Conservation (phyloP, 2,329 filamentous ascomycete species). For the Diaporthe citri region DNA sequence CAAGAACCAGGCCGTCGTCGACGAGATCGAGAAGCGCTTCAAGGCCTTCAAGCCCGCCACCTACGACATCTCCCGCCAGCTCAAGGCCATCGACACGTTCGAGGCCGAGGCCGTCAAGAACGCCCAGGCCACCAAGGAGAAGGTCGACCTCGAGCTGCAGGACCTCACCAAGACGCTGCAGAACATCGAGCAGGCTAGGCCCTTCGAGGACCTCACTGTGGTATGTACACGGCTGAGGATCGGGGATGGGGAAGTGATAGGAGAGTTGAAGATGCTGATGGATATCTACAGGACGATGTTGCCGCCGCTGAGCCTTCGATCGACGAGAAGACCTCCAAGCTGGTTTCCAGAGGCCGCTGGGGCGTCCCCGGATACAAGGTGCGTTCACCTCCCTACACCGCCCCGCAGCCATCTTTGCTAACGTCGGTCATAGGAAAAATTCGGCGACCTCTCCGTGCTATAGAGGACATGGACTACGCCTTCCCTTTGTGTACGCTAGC, state of each 20-base stretch:
- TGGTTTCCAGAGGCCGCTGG: slow-evolving; percentile 99
- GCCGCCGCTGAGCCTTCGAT: slow-evolving; percentile 94
- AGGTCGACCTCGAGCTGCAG: slow-evolving; percentile 94
- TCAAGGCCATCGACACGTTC: slow-evolving; percentile 98
- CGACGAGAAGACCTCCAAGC: slow-evolving; percentile 93
- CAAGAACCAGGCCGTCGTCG: slow-evolving; percentile 95
- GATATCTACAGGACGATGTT: slow-evolving; percentile 82
- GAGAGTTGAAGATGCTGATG: slow-evolving; percentile 45
- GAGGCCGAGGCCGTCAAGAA: slow-evolving; percentile 97
- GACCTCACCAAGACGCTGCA: slow-evolving; percentile 93
- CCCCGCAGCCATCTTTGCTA: slow-evolving; percentile 52
- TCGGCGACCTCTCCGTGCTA: slow-evolving; percentile 94
- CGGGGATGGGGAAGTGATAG: slow-evolving; percentile 36
- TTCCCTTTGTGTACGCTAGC: slow-evolving; percentile 76
- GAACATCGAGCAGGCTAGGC: slow-evolving; percentile 96
- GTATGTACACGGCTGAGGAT: slow-evolving; percentile 69
- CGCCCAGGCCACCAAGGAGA: slow-evolving; percentile 95
- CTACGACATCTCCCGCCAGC: slow-evolving; percentile 92
- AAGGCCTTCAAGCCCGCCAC: slow-evolving; percentile 89
- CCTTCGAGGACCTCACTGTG: slow-evolving; percentile 97
- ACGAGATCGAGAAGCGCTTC: slow-evolving; percentile 98
- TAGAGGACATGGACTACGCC: slow-evolving; percentile 69
- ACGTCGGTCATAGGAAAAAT: slow-evolving; percentile 84
- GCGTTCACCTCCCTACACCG: slow-evolving; percentile 51
- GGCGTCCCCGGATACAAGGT: slow-evolving; percentile 99